Conservation (phyloP, 495 filamentous ascomycete species). For the Penicillium bovifimosum region DNA sequence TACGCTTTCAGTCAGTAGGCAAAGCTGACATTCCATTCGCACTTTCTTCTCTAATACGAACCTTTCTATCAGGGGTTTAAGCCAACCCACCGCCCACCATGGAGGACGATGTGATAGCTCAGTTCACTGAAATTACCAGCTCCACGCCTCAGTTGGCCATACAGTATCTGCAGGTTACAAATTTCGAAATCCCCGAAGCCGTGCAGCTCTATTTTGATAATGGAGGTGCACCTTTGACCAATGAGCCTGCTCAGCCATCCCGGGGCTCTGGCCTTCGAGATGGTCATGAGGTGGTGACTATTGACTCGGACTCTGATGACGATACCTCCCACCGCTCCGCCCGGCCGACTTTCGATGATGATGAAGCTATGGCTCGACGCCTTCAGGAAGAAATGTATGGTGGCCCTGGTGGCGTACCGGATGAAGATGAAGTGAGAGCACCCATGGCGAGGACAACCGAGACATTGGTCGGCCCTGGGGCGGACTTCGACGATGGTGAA, state of each 20-base stretch:
- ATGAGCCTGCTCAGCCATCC: conserved; percentile 30
- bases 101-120: conserved; percentile 52
- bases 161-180: conserved; percentile 76
- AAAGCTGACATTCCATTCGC: conserved; percentile 5
- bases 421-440: conserved; percentile 70
- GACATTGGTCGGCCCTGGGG: conserved; percentile 72
- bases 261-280: conserved; percentile 39
- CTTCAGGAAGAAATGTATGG: conserved; percentile 89
- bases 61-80: conserved; percentile 30
- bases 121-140: conserved; percentile 60
- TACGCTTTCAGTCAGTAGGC: conserved; percentile 14
- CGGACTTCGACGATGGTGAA: conserved; percentile 53
- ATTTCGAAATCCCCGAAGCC: conserved; percentile 76
- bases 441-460: conserved; percentile 90
- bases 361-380: conserved; percentile 86
- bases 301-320: conserved; percentile 70
- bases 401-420: conserved; percentile 36
- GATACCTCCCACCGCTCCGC: conserved; percentile 19
- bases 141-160: conserved; percentile 57
- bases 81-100: conserved; percentile 43
- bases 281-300: conserved; percentile 57
- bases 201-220: conserved; percentile 87
- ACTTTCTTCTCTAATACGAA: conserved; percentile 43
- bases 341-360: conserved; percentile 60
- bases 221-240: conserved; percentile 51